Evolutionary conservation across 2,329 filamentous ascomycete species (phyloP), one percentile per base, ranked within the genome.

Genomic region (Alternaria ventricosa): DNA sequence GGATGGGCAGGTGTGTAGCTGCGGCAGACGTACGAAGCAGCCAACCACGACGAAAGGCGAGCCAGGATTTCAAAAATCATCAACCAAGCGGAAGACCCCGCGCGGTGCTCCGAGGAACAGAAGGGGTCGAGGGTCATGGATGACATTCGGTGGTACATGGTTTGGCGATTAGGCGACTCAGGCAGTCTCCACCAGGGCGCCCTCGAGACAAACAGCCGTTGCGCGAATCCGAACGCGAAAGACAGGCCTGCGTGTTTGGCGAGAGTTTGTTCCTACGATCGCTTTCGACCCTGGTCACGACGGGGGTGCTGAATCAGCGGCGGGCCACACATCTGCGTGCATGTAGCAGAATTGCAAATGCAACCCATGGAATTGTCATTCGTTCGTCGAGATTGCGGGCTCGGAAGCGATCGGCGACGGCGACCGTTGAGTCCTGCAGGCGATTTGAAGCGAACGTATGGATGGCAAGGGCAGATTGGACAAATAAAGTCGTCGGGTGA

Each of bases 21-120:
- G 70, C 68, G 69, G 73, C 74, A 78, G 74, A 75, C 67, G 67
- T 61, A 59, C 65, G 65, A 57, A 51, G 44, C 30, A 46, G 60
- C 33, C 55, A 63, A 55, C 44, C 41, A 49, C 22, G 5, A n/a
- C 12, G 28, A n/a, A 22, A 18, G 12, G 13, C 22, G 22, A 22
- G 55, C 55, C 25, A 36, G 28, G 18, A 58, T 28, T 61, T 22
- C 23, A 44, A n/a, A 20, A 28, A 45, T 43, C 25, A 8, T 47
- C 18, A 44, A 36, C 60, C 60, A 64, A 62, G 64, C 57, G 60
- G 64, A 67, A 55, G 28, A 28, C 45, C 43, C 43, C 60, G 57
- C 50, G 53, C 51, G 20, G 28, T 49, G 45, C 41, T 55, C 59
- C 59, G 63, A 55, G 33, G 61, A 57, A 66, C 50, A 57, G 57